Evolutionary conservation across 2,329 filamentous ascomycete species (phyloP), one percentile per base, ranked within the genome.

Genomic region (Aaosphaeria arxii): DNA sequence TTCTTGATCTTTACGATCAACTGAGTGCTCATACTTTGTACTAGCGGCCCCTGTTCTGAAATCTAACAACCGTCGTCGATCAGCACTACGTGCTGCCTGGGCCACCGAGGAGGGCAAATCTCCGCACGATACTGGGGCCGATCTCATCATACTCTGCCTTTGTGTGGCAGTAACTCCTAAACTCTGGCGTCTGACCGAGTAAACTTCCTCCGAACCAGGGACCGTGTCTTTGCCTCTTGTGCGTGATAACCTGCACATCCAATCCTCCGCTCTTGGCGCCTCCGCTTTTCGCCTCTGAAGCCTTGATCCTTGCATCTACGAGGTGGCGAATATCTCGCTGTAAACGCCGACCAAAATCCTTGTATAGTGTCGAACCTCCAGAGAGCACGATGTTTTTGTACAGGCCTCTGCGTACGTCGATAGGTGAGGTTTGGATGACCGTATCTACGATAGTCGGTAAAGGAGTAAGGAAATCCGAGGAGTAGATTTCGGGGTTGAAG

Each of bases 371-470:
- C 59, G 91, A 96, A 62, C 94, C 94, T 69, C 94, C 94, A 4
- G 92, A 97, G 35, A 99, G 80, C 33, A 99, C 94, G 74, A 99
- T 99, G 76, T 99, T 99, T 84, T 99, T 99, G 83, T 99, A 99
- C 35, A 99, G 81, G 39, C 94, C 94, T 74, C 94, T 85, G 66
- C 94, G 88, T 41, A 99, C 95, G 67, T 99, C 94, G 62, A 99
- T 99, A 39, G 94, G 94, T 32, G 92, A 96, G 48, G 91, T 92
- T 74, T 99, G 94, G 62, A 99, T 99, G 55, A 97, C 94, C 48
- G 87, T 88, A 68, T 99, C 94, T 53, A 99, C 95, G 44, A 99
- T 94, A 44, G 83, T 88, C 28, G 94, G 94, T 6, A 99, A 82
- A 11, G 94, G 94, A 9, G 94, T 99, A 57, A 99, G 77, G 78